Evolutionary conservation across 306 rosid species (phyloP).

Genomic region (Begonia fuchsioides): DNA sequence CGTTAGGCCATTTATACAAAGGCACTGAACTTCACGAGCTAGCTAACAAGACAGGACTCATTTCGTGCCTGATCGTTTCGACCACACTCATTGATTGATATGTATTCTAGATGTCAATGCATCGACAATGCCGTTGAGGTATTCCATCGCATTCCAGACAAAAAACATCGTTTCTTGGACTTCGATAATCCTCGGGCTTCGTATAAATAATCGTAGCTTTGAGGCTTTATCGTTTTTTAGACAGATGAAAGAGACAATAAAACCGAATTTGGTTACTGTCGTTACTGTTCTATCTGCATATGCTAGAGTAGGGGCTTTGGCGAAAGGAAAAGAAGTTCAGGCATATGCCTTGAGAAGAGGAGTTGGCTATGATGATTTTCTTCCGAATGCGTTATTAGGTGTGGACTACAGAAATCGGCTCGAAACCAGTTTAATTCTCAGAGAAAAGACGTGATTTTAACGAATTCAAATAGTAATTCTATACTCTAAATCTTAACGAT

Average conservation of each 20-base stretch:
- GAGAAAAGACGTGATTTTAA: constrained; percentile 44
- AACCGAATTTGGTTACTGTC: constrained; percentile 64
- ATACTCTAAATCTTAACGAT: no score
- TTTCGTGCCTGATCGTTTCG: constrained; percentile 48
- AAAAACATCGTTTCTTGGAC: constrained; percentile 76
- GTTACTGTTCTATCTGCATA: constrained; percentile 55
- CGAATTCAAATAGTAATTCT: no score
- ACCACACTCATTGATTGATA: constrained; percentile 68
- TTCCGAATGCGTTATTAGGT: constrained; percentile 77
- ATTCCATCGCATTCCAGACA: constrained; percentile 43
- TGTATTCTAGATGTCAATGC: constrained; percentile 72
- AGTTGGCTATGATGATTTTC: constrained; percentile 43
- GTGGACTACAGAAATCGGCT: constrained; percentile 67
- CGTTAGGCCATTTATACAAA: constrained; percentile 47
- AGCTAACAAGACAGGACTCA: constrained; percentile 47
- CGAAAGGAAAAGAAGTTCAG: constrained; percentile 79
- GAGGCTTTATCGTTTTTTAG: constrained; percentile 59
- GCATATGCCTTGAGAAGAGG: constrained; percentile 83
- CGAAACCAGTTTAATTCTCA: constrained; percentile 55
- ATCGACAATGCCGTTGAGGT: constrained; percentile 65
- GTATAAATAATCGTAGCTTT: constrained; percentile 54
- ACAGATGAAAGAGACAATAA: constrained; percentile 44
- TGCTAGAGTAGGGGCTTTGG: constrained; percentile 71
- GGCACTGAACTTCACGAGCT: constrained; percentile 66
- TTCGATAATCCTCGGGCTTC: constrained; percentile 70